Percentiles rank a stretch among this genome's conserved stretches.
phyloP scores from a whole-genome alignment of 805 yeast species.

The Teunomyces cretensis region DNA sequence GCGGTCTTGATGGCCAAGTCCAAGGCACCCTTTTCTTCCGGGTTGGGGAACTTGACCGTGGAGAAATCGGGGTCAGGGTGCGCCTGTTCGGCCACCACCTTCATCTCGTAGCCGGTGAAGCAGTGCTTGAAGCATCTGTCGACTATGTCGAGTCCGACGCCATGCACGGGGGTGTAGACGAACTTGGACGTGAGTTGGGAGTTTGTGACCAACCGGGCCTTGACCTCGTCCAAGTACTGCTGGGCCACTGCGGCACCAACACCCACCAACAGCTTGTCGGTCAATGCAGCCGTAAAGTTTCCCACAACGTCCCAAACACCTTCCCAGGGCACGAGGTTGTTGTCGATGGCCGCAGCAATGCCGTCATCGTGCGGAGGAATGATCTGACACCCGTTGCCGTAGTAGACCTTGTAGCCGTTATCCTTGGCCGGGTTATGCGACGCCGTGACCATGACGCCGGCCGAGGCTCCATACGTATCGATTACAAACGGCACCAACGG shows the following conservation, averaged over 20 bases:
- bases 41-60: conserved; percentile 89
- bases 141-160: conserved; percentile 77
- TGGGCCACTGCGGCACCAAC: conserved; percentile 44
- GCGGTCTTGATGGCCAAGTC: conserved; percentile 68
- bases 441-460: conserved; percentile 93
- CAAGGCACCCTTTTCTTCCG: conserved; percentile 92
- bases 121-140: conserved; percentile 33
- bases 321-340: conserved; percentile 60
- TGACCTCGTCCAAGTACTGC: conserved; percentile 36
- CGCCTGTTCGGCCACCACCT: conserved; percentile 62
- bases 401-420: conserved; percentile 93
- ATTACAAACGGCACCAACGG: conserved; percentile 92
- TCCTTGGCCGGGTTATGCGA: conserved; percentile 84
- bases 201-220: conserved; percentile 29
- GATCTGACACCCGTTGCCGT: conserved; percentile 92
- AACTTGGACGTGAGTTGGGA: conserved; percentile 40
- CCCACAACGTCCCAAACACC: conserved; percentile 48
- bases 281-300: conserved; percentile 30
- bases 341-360: conserved; percentile 64
- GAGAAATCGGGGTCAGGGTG: conserved; percentile 82
- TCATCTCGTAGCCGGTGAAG: conserved; percentile 28
- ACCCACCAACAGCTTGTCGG: conserved; percentile 29
- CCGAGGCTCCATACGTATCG: conserved; percentile 58
- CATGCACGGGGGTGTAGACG: conserved; percentile 94
- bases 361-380: conserved; percentile 85